Percentiles rank a stretch among this genome's conserved stretches.
These are phyloP conservation scores for Amphicarpaea edgeworthii DNA, from an alignment of 306 rosid genomes.

Conservation along the genomic window DNA sequence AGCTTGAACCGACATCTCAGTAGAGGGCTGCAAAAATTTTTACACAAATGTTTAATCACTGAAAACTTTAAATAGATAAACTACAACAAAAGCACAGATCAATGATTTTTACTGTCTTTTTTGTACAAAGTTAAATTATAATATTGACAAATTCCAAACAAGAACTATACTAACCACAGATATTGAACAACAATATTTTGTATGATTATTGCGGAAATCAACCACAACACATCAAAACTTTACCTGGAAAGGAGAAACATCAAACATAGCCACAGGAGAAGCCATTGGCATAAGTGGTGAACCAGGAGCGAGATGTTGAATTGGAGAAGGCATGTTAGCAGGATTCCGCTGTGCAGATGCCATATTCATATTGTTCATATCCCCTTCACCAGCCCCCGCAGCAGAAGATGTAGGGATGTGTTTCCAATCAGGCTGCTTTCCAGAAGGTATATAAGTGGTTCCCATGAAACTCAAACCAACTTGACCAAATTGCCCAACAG, in stretches of 20 bases:
- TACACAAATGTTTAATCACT: constrained; percentile 38
- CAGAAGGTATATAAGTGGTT: constrained; percentile 88
- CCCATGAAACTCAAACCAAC: constrained; percentile 99
- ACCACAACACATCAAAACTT: constrained; percentile 24
- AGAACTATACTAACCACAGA: not conserved
- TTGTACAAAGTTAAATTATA: not conserved
- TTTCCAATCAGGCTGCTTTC: constrained; percentile 99
- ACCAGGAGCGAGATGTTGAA: constrained; percentile 96
- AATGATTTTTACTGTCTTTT: not conserved
- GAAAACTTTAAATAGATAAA: constrained; percentile 5
- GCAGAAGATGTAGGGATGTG: constrained; percentile 78
- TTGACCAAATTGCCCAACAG: constrained; percentile 97
- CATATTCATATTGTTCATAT: constrained; percentile 74
- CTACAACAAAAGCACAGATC: not conserved
- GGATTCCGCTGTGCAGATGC: constrained; percentile 74
- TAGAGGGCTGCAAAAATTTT: constrained; percentile 69
- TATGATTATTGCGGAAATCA: constrained; percentile 11
- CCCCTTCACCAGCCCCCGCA: constrained; percentile 68
- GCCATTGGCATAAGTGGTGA: constrained; percentile 95
- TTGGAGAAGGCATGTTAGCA: constrained; percentile 69
- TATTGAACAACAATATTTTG: constrained; percentile 17
- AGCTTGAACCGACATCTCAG: constrained; percentile 83
- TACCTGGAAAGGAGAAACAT: constrained; percentile 98
- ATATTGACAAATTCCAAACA: constrained; percentile 15
- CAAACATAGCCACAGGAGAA: constrained; percentile 91